Percentiles rank a stretch among this genome's conserved stretches.
Conservation (phyloP, 768 basidiomycete species). For the Boletus coccyginus region DNA sequence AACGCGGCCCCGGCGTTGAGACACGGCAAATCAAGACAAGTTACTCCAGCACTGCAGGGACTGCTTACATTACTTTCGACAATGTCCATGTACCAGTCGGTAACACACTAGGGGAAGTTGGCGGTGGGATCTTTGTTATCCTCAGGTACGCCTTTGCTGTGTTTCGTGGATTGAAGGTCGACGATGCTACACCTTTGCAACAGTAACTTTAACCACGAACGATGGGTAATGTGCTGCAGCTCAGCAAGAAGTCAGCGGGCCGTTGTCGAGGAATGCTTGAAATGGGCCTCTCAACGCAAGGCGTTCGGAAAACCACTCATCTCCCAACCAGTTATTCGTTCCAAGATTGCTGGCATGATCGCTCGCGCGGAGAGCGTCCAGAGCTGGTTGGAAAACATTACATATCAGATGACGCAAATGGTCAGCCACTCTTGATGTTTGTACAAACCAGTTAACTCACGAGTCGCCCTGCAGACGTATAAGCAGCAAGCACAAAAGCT, state of each 20-base stretch:
- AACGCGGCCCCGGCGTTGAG: conserved; percentile 61
- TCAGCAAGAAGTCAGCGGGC: conserved; percentile 69
- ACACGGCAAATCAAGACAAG: conserved; percentile 72
- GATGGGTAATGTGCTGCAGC: conserved; percentile 86
- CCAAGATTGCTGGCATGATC: conserved; percentile 89
- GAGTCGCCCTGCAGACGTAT: conserved; percentile 44
- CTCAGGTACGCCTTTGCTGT: conserved; percentile 38
- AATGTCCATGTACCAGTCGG: conserved; percentile 83
- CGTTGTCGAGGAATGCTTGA: conserved; percentile 80
- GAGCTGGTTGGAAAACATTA: conserved; percentile 84
- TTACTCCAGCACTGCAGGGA: conserved; percentile 88
- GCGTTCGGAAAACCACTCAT: conserved; percentile 88
- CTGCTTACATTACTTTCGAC: conserved; percentile 80
- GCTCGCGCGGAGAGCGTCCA: conserved; percentile 78
- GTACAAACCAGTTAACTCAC: not conserved
- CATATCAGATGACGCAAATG: conserved; percentile 89
- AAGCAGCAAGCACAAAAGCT: conserved; percentile 70
- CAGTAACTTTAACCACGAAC: conserved; percentile 93
- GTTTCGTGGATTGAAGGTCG: not conserved
- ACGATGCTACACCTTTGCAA: conserved; percentile 11
- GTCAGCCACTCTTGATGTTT: conserved; percentile 22
- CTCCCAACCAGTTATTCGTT: conserved; percentile 82
- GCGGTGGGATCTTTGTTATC: conserved; percentile 62
- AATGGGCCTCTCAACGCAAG: conserved; percentile 88
- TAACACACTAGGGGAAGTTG: conserved; percentile 70